phyloP scores from a whole-genome alignment of 108 stramenopile genomes.

The Cyclotella sp. region DNA sequence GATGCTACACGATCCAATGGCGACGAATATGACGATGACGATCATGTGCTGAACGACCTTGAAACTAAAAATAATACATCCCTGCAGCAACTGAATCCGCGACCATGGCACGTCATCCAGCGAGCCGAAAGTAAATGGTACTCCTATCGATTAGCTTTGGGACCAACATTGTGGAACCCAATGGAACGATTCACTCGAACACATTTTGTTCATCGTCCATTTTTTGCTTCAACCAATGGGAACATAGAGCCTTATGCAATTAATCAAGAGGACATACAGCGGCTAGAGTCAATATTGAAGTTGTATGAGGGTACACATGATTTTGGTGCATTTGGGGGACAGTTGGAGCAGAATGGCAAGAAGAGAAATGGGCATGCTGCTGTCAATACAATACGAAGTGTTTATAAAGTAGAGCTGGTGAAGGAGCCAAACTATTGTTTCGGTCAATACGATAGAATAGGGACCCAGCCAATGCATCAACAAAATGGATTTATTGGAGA shows the following conservation, averaged over 20 bases:
- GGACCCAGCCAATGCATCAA: background rate
- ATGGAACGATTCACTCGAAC: slow-evolving; percentile 70
- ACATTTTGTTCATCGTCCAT: slow-evolving; percentile 56
- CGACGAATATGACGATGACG: slow-evolving; percentile 1
- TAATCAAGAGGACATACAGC: slow-evolving; percentile 38
- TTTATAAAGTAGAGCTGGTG: slow-evolving; percentile 67
- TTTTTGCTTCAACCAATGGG: slow-evolving; percentile 14
- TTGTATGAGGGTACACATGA: slow-evolving; percentile 77
- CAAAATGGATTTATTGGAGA: slow-evolving; percentile 47
- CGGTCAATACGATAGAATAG: background rate
- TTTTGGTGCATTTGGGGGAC: slow-evolving; percentile 82
- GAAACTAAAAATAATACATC: slow-evolving; percentile 3
- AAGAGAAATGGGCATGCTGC: slow-evolving; percentile 24
- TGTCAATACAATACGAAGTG: slow-evolving; percentile 65
- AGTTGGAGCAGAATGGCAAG: slow-evolving; percentile 63
- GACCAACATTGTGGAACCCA: slow-evolving; percentile 62
- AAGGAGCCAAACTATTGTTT: slow-evolving; percentile 32
- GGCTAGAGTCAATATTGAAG: slow-evolving; percentile 55
- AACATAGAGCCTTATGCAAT: slow-evolving; percentile 30
- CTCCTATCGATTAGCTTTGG: slow-evolving; percentile 71
- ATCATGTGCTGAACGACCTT: background rate
- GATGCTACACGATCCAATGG: slow-evolving; percentile 17
- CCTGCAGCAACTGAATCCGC: background rate
- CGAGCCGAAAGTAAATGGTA: slow-evolving; percentile 71
- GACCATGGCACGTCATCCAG: slow-evolving; percentile 75